Percentiles rank a stretch among this genome's conserved stretches.
Conservation (phyloP, 1,284 basidiomycete species). For the Thelephora terrestris region DNA sequence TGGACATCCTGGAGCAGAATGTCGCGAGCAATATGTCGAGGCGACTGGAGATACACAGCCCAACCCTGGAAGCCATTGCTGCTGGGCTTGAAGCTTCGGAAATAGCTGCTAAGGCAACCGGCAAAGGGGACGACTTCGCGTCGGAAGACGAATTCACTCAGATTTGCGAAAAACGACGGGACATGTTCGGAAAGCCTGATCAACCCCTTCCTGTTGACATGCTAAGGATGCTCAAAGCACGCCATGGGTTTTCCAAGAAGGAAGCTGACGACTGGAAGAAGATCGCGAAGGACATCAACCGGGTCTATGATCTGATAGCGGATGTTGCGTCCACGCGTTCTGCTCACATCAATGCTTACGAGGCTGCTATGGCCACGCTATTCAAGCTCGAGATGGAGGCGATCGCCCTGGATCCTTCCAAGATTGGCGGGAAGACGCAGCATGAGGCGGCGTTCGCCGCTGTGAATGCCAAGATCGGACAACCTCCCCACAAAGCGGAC, state of each 20-base stretch:
- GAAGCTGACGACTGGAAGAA: conserved; percentile 29
- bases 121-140: not conserved
- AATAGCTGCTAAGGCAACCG: conserved; percentile 8
- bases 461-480: conserved; percentile 39
- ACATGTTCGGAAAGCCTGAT: conserved; percentile 10
- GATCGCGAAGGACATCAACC: conserved; percentile 21
- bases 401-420: conserved; percentile 22
- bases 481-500: conserved; percentile 42
- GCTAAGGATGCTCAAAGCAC: conserved; percentile 10
- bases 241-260: conserved; percentile 23
- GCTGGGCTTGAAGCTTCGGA: conserved; percentile 3
- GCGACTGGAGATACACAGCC: conserved; percentile 25
- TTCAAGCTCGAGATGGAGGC: conserved; percentile 36
- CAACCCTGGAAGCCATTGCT: conserved; percentile 19
- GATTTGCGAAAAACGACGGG: conserved; percentile 7
- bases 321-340: conserved; percentile 32
- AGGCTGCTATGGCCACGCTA: conserved; percentile 38
- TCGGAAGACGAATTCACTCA: conserved; percentile 4
- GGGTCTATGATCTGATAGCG: conserved; percentile 26
- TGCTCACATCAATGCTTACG: conserved; percentile 42
- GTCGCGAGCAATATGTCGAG: conserved; percentile 42
- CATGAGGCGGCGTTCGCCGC: conserved; percentile 34
- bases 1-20: conserved; percentile 56
- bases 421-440: conserved; percentile 19
- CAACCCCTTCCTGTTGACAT: conserved; percentile 8